A percentile compares a stretch with the other conserved stretches of the same genome.
These are phyloP conservation scores for Syncephalis plumigaleata DNA, from an alignment of 371 early-diverging fungal species.

Conservation along the genomic window DNA sequence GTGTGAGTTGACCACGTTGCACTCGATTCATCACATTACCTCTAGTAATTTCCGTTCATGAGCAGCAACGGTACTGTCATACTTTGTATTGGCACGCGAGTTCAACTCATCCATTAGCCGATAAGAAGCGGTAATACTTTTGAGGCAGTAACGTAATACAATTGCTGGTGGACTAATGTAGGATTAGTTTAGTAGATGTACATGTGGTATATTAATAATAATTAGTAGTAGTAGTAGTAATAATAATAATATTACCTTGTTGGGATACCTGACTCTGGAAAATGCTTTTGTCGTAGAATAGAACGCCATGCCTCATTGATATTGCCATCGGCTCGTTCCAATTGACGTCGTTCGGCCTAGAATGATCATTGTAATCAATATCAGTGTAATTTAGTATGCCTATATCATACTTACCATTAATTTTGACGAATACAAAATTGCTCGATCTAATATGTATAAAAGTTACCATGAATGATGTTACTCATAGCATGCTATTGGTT, in stretches of 20 bases:
- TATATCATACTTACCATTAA: too few relatives aligned
- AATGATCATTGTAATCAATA: too few relatives aligned
- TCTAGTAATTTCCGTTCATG: slow-evolving; percentile 50
- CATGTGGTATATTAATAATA: not conserved
- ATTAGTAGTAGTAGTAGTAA: too few relatives aligned
- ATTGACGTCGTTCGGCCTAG: slow-evolving; percentile 26
- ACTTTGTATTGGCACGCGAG: slow-evolving; percentile 40
- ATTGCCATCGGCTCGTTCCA: slow-evolving; percentile 20
- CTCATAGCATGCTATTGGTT: too few relatives aligned
- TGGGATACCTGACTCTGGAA: slow-evolving; percentile 15
- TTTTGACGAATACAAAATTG: too few relatives aligned
- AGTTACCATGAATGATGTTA: too few relatives aligned
- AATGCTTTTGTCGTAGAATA: slow-evolving; percentile 29
- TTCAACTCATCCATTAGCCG: slow-evolving; percentile 35
- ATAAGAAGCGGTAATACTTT: slow-evolving; percentile 26
- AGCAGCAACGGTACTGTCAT: slow-evolving; percentile 31
- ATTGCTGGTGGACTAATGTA: slow-evolving; percentile 28
- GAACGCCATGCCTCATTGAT: slow-evolving; percentile 15
- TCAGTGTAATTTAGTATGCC: too few relatives aligned
- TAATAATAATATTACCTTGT: slow-evolving; percentile 12
- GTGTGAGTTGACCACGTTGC: too few relatives aligned
- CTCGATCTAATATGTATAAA: too few relatives aligned
- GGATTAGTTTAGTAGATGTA: too few relatives aligned
- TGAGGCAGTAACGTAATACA: slow-evolving; percentile 27
- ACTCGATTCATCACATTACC: slow-evolving; percentile 15